Evolutionary conservation across 164 flowering plant genomes (phyloP).

Genomic region (Malania oleifera): DNA sequence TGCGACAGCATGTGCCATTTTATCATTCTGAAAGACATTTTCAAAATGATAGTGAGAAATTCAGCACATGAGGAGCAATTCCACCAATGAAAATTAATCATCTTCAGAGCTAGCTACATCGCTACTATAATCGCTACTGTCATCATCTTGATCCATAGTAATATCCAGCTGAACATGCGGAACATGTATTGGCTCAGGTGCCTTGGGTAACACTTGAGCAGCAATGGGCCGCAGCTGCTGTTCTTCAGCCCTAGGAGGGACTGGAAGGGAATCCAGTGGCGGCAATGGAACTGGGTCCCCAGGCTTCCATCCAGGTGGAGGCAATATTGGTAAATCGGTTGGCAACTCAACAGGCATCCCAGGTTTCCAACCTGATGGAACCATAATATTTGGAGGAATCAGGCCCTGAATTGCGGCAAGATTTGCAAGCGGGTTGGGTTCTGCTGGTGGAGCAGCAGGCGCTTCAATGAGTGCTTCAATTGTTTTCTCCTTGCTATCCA

Average conservation of each 20-base stretch:
- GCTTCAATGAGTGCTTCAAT: slow-evolving; percentile 62
- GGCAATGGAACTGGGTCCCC: slow-evolving; percentile 82
- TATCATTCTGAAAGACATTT: too few species aligned
- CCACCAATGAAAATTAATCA: slow-evolving; percentile 18
- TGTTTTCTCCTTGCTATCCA: slow-evolving; percentile 43
- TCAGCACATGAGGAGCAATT: too few species aligned
- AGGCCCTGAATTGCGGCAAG: slow-evolving; percentile 41
- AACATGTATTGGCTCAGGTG: slow-evolving; percentile 66
- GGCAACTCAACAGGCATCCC: slow-evolving; percentile 96
- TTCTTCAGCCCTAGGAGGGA: slow-evolving; percentile 43
- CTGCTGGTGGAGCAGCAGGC: slow-evolving; percentile 23
- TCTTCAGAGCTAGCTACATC: slow-evolving; percentile 73
- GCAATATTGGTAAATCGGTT: slow-evolving; percentile 49
- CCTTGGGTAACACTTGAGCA: slow-evolving; percentile 38
- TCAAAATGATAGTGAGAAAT: too few species aligned
- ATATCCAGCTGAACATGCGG: slow-evolving; percentile 77
- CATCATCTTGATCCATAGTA: slow-evolving; percentile 57
- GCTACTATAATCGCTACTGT: slow-evolving; percentile 77
- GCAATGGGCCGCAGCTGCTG: slow-evolving; percentile 34
- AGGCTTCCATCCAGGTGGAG: slow-evolving; percentile 94
- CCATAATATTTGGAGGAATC: slow-evolving; percentile 50
- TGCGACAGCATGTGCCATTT: too few species aligned
- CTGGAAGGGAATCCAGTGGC: slow-evolving; percentile 47
- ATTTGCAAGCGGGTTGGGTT: slow-evolving; percentile 27
- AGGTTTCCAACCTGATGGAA: slow-evolving; percentile 92